Percentiles rank a stretch among this genome's conserved stretches.
phyloP scores from a whole-genome alignment of 1,284 basidiomycete species.

The Sparassis latifolia region DNA sequence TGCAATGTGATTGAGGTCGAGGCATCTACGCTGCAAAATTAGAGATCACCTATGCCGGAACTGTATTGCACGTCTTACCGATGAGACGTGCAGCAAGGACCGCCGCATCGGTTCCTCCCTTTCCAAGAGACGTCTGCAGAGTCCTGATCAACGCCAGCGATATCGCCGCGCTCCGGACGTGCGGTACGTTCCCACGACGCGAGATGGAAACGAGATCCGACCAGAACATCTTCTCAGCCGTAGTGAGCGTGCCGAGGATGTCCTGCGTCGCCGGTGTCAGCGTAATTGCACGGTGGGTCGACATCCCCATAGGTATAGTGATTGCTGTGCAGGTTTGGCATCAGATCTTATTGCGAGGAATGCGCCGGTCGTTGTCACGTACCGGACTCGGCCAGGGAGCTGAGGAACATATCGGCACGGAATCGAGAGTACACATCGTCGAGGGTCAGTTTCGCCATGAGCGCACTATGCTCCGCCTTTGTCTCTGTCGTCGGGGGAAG shows the following conservation, averaged over 20 bases:
- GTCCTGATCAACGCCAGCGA: conserved; percentile 67
- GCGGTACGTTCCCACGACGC: conserved; percentile 55
- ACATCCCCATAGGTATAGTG: conserved; percentile 77
- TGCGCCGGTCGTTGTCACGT: conserved; percentile 19
- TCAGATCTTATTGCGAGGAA: neutral
- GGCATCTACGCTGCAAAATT: neutral
- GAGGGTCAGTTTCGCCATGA: conserved; percentile 70
- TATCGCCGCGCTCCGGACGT: conserved; percentile 68
- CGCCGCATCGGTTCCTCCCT: conserved; percentile 41
- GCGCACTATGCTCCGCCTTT: conserved; percentile 65
- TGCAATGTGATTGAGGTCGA: conserved; percentile 72
- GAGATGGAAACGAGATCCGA: conserved; percentile 54
- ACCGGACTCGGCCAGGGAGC: conserved; percentile 84
- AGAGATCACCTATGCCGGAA: no score
- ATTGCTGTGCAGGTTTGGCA: conserved; percentile 47
- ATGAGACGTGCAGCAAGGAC: conserved; percentile 56
- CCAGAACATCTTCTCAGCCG: conserved; percentile 69
- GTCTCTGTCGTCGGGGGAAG: conserved; percentile 51
- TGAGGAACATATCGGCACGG: conserved; percentile 80
- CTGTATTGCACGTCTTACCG: conserved; percentile 34
- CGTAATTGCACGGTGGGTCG: conserved; percentile 35
- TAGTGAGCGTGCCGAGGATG: conserved; percentile 53
- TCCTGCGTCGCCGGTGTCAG: conserved; percentile 47
- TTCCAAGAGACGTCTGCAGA: conserved; percentile 76
- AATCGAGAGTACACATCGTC: conserved; percentile 74